Conservation (phyloP, 2,329 filamentous ascomycete genomes). For the Aspergillus sp. region DNA sequence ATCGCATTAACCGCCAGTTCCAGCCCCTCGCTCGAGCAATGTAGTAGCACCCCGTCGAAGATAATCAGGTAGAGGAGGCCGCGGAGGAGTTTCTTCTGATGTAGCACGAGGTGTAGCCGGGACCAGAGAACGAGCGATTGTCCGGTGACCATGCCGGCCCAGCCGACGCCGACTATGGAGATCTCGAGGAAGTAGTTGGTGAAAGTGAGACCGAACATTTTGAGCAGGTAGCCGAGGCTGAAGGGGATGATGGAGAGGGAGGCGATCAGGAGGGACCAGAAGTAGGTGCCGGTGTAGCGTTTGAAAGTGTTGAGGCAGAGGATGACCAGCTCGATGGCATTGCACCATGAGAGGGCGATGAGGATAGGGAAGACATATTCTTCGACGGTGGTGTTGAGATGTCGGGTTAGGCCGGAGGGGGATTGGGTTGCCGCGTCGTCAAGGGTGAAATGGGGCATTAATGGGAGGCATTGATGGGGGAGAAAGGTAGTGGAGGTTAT, state of each 20-base stretch:
- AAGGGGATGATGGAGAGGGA: conserved; percentile 48
- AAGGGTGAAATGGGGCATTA: conserved; percentile 16
- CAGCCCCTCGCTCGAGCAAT: conserved; percentile 45
- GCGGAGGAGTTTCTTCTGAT: conserved; percentile 37
- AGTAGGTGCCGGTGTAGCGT: conserved; percentile 49
- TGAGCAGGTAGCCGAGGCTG: conserved; percentile 49
- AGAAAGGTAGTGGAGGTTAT: not conserved
- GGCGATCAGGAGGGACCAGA: conserved; percentile 50
- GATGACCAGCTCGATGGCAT: conserved; percentile 50
- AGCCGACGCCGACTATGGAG: conserved; percentile 45
- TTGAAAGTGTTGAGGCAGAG: conserved; percentile 52
- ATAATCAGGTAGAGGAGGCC: conserved; percentile 49
- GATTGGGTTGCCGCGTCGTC: conserved; percentile 6
- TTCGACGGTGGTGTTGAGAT: conserved; percentile 10
- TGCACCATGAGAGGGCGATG: conserved; percentile 51
- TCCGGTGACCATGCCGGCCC: conserved; percentile 51
- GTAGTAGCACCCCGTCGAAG: conserved; percentile 44
- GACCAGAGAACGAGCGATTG: conserved; percentile 54
- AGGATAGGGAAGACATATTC: conserved; percentile 41
- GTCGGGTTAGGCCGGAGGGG: conserved; percentile 9
- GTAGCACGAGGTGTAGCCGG: conserved; percentile 49
- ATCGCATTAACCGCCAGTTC: conserved; percentile 42
- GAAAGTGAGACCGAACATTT: conserved; percentile 42
- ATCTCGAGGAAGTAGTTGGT: conserved; percentile 39
- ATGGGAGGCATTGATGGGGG: not conserved